Conservation (phyloP, 148 eudicot genomes). For the Cornus kousa region DNA sequence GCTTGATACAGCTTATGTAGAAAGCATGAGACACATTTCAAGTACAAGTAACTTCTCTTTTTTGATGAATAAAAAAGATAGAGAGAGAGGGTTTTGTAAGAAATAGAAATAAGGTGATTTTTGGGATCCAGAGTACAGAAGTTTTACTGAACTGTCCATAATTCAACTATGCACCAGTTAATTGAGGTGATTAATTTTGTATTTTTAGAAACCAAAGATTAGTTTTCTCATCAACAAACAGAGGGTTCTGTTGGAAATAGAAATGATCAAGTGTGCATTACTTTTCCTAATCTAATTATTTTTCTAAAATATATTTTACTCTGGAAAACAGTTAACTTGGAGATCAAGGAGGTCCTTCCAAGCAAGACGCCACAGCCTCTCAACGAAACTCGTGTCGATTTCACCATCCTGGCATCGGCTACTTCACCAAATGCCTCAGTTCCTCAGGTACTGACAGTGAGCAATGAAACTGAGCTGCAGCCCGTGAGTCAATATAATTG, state of each 20-base stretch:
- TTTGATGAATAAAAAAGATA: no score
- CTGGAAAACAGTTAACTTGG: conserved; percentile 33
- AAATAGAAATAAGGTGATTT: no score
- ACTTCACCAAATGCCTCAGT: conserved; percentile 18
- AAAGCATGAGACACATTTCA: no score
- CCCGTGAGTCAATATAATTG: conserved; percentile 11
- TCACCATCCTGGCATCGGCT: conserved; percentile 19
- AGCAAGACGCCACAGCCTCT: conserved; percentile 5
- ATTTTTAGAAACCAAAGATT: neutral
- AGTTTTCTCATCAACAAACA: neutral
- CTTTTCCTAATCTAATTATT: neutral
- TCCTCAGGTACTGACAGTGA: neutral
- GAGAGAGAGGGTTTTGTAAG: no score
- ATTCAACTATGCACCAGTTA: neutral
- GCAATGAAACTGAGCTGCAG: conserved; percentile 6
- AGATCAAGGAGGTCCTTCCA: conserved; percentile 31
- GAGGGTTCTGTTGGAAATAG: neutral
- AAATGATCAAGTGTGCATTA: neutral
- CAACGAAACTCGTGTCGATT: conserved; percentile 23
- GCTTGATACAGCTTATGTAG: no score
- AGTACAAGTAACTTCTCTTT: no score
- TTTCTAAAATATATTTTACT: neutral
- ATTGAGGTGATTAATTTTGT: no score
- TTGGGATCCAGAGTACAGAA: no score
- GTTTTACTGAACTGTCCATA: no score